Conservation (phyloP, 202 grass and related monocot genomes). For the Dendrocalamus latiflorus region DNA sequence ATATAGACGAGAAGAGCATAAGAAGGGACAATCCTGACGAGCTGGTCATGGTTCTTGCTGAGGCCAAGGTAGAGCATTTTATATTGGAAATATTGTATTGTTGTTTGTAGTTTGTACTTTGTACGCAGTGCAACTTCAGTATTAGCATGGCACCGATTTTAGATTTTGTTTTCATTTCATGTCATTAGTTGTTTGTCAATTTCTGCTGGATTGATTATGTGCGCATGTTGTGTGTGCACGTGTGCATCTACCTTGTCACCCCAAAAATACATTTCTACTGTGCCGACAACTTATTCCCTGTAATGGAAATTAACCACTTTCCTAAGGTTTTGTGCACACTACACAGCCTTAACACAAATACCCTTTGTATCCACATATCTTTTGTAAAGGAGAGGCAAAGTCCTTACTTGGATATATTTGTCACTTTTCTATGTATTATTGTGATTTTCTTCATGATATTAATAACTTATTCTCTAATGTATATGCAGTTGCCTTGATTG, state of each 20-base stretch:
- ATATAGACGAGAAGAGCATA: conserved; percentile 93
- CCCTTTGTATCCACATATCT: not conserved
- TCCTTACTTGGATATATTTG: conserved; percentile 8
- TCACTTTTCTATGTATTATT: not conserved
- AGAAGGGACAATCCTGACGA: conserved; percentile 76
- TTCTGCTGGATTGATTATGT: too few species aligned
- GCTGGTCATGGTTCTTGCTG: conserved; percentile 79
- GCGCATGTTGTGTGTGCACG: too few species aligned
- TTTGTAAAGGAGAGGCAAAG: not conserved
- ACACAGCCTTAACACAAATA: not conserved
- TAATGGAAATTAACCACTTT: conserved; percentile 10
- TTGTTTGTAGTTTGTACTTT: not conserved
- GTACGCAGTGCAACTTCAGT: not conserved
- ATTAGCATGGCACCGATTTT: not conserved
- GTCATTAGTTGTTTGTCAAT: not conserved
- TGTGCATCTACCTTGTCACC: too few species aligned
- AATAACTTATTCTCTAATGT: conserved; percentile 24
- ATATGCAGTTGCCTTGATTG: conserved; percentile 91
- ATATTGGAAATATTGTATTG: not conserved
- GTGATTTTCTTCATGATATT: conserved; percentile 6
- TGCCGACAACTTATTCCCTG: not conserved
- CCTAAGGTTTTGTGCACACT: not conserved
- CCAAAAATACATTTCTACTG: not conserved
- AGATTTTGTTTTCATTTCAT: not conserved
- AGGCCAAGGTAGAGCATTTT: conserved; percentile 59